A percentile compares a stretch with the other conserved stretches of the same genome.
These are phyloP conservation scores for Coniochaeta ligniaria DNA, from an alignment of 2,329 filamentous ascomycete species.

Conservation along the genomic window DNA sequence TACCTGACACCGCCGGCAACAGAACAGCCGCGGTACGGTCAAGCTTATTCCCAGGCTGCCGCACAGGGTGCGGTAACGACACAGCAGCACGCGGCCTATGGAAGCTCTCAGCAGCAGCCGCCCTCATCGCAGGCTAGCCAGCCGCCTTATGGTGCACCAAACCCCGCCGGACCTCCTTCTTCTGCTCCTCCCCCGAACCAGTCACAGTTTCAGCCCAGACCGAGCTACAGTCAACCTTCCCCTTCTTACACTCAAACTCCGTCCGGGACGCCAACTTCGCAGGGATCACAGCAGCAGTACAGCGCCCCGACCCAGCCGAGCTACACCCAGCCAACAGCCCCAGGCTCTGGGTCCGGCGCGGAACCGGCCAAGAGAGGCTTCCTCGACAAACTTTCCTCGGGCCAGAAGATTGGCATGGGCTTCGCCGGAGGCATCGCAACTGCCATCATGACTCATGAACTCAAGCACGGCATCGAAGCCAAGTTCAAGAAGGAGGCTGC, in stretches of 20 bases:
- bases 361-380: neutral
- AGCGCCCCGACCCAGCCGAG: neutral
- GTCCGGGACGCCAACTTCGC: neutral
- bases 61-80: neutral
- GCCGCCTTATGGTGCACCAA: neutral
- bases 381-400: neutral
- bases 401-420: neutral
- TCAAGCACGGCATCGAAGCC: neutral
- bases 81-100: neutral
- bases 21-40: neutral
- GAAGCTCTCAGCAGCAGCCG: neutral
- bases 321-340: neutral
- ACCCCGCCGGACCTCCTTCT: neutral
- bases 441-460: neutral
- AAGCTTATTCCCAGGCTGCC: neutral
- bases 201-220: neutral
- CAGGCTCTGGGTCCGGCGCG: neutral
- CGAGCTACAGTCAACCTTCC: neutral
- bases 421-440: neutral
- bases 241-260: neutral
- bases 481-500: neutral
- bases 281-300: neutral
- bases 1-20: neutral
- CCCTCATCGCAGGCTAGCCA: neutral
- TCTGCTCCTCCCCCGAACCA: neutral